Conservation (phyloP, 2,329 filamentous ascomycete genomes). For the Camillea tinctor region DNA sequence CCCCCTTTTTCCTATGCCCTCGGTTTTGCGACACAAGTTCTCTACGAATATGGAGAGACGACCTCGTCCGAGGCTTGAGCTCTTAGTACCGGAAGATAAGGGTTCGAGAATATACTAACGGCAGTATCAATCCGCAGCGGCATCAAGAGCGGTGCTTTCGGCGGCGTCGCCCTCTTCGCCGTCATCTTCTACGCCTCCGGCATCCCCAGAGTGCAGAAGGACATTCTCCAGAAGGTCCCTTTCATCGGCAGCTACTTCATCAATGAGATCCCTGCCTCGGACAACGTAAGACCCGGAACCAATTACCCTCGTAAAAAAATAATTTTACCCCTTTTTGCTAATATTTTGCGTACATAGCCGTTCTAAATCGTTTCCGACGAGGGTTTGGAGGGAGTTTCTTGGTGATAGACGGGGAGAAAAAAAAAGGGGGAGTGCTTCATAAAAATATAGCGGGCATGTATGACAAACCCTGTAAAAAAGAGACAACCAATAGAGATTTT, state of each 20-base stretch:
- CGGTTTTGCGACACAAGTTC: no score
- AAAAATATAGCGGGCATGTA: constrained; percentile 23
- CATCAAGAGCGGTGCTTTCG: constrained; percentile 52
- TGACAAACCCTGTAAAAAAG: constrained; percentile 22
- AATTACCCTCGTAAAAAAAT: not conserved
- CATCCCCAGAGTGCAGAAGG: constrained; percentile 58
- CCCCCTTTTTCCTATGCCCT: no score
- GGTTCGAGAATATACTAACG: not conserved
- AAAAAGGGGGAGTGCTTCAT: constrained; percentile 13
- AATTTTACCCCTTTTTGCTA: constrained; percentile 4
- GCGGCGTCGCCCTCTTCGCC: constrained; percentile 56
- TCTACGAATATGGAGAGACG: no score
- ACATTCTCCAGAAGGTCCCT: constrained; percentile 62
- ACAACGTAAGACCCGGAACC: constrained; percentile 53
- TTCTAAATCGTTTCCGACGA: constrained; percentile 21
- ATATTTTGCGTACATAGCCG: constrained; percentile 18
- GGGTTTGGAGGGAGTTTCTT: constrained; percentile 1
- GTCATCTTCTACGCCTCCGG: constrained; percentile 62
- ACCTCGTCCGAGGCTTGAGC: not conserved
- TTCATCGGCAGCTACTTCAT: constrained; percentile 50
- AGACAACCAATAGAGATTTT: constrained; percentile 27
- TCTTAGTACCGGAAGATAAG: not conserved
- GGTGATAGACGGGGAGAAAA: not conserved
- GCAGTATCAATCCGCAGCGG: constrained; percentile 39
- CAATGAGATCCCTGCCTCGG: constrained; percentile 56